Conservation (phyloP, 1,284 basidiomycete genomes). For the Sporisorium scitamineum region DNA sequence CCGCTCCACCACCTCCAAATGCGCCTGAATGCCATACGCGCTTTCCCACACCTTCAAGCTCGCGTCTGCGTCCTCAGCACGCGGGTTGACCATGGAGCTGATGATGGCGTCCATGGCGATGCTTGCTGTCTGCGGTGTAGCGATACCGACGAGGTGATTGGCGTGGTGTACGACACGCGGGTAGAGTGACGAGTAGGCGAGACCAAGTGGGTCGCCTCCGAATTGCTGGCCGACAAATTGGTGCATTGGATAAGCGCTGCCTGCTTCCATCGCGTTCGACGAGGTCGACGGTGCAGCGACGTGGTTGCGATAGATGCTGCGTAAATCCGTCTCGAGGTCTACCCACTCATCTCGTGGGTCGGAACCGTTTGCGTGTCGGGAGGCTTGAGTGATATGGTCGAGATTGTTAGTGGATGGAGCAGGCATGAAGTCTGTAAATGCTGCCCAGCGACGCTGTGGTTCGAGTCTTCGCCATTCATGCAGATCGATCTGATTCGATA, state of each 20-base stretch:
- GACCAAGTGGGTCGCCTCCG: constrained; percentile 25
- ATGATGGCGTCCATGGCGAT: constrained; percentile 22
- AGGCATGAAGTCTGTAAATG: constrained; percentile 36
- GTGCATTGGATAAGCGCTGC: constrained; percentile 25
- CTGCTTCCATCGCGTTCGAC: neutral
- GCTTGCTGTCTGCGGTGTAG: constrained; percentile 6
- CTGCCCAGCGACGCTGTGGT: constrained; percentile 24
- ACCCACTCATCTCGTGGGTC: neutral
- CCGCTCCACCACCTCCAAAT: constrained; percentile 34
- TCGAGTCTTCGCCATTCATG: constrained; percentile 42
- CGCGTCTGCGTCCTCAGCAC: constrained; percentile 3
- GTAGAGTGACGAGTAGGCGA: constrained; percentile 27
- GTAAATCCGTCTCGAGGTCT: constrained; percentile 21
- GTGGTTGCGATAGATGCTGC: constrained; percentile 24
- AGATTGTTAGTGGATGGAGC: neutral
- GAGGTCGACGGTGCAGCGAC: constrained; percentile 7
- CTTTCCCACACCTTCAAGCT: constrained; percentile 18
- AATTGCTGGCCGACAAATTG: constrained; percentile 11
- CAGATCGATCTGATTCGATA: constrained; percentile 42
- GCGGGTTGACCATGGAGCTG: constrained; percentile 4
- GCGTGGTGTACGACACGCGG: constrained; percentile 36
- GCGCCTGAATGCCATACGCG: constrained; percentile 34
- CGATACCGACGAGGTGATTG: constrained; percentile 38
- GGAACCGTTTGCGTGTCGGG: neutral
- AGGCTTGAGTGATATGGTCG: neutral